Conservation (phyloP, 257 asterid genomes). For the Solanum chiquidenum region DNA sequence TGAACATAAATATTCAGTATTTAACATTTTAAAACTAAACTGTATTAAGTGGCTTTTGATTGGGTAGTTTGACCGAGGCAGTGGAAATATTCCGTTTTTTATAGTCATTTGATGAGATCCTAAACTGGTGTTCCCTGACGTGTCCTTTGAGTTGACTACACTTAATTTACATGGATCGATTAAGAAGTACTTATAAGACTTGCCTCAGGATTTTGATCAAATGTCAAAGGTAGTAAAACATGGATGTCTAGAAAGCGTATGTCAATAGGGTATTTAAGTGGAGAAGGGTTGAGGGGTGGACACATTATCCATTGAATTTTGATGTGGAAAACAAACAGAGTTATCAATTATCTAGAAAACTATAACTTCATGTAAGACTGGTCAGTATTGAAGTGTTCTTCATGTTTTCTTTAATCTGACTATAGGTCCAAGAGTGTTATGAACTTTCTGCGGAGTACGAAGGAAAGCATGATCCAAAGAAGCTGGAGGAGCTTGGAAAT, state of each 20-base stretch:
- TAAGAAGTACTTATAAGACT: not conserved
- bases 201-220: not conserved
- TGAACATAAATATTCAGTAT: not conserved
- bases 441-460: conserved; percentile 42
- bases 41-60: not conserved
- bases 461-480: conserved; percentile 25
- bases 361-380: not conserved
- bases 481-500: conserved; percentile 38
- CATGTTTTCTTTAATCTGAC: not conserved
- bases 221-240: not conserved
- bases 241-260: not conserved
- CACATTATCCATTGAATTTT: not conserved
- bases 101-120: not conserved
- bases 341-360: not conserved
- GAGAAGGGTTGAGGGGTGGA: not conserved
- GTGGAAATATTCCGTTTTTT: not conserved
- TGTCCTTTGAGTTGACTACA: not conserved
- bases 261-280: not conserved
- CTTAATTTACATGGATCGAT: not conserved
- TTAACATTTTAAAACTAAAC: not conserved
- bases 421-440: conserved; percentile 38
- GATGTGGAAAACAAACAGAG: not conserved
- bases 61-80: not conserved
- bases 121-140: not conserved
- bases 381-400: not conserved